Base-by-base conservation (phyloP, 2,329 filamentous ascomycete genomes). In the Aspergillus sp. region DNA sequence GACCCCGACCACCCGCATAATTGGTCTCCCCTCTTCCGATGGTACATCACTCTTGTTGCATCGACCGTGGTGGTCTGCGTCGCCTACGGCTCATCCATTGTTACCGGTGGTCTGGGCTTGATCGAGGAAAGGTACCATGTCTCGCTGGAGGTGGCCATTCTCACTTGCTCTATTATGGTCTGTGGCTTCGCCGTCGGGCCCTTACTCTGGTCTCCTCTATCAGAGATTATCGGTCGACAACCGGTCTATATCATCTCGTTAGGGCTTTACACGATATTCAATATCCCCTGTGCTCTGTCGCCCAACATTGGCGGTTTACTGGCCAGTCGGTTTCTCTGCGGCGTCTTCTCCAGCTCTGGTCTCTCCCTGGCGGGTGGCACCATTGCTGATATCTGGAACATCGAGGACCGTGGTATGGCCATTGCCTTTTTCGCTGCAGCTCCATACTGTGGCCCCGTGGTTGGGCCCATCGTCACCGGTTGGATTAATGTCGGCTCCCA, bases 21-120 rank as follows among this genome's bases (percentile, higher is more conserved):
- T 63, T 90, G 85, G 85, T 79, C 75, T 46, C 85, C 84, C 60
- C 68, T 67, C 1, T 83, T 73, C 65, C 89, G 88, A 65, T 88
- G 86, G 85, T 85, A 81, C 58, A 82, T 80, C 61, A 94, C 87
- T n/a, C 85, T 91, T 79, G 80, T 86, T 12, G 86, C 91, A 0
- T 86, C 87, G 1, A 26, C 75, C 2, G 83, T 82, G 2, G 85
- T 82, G 58, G 86, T 86, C 57, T 81, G 82, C 45, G 81, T 85
- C 33, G 81, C 82, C 1, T 79, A 85, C 43, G 74, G 75, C 12
- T 86, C 82, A 29, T 79, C 81, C 4, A 82, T 91, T 57, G 81
- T 91, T 59, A 91, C 86, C 0, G 80, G 86, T 8, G 85, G 88
- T 59, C 73, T 91, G 5, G 69, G 59, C 1, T 81, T 82, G 4